Conservation (phyloP, 2,329 filamentous ascomycete species). For the Xylariaceae sp. region DNA sequence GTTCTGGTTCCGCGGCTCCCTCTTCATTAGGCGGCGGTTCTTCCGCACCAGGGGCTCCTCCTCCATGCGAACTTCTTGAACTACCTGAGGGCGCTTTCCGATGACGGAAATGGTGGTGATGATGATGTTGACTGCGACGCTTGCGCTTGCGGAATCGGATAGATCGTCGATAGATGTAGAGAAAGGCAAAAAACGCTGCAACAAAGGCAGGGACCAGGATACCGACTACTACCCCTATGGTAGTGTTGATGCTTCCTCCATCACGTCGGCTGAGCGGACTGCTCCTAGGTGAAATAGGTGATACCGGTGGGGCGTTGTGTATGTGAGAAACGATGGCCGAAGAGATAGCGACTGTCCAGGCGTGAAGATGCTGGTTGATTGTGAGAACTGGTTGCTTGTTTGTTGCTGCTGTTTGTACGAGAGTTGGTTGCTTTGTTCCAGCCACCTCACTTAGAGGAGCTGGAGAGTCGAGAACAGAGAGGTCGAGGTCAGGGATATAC, state of each 20-base stretch:
- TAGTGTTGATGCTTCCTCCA: slow-evolving; percentile 10
- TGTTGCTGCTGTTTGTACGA: slow-evolving; percentile 1
- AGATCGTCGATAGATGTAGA: slow-evolving; percentile 15
- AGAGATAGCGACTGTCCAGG: slow-evolving; percentile 4
- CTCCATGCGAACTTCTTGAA: slow-evolving; percentile 16
- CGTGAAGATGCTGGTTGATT: neutral
- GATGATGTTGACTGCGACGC: slow-evolving; percentile 4
- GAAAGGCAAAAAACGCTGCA: slow-evolving; percentile 10
- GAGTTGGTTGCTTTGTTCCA: slow-evolving; percentile 2
- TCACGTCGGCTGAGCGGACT: slow-evolving; percentile 11
- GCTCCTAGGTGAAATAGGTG: neutral
- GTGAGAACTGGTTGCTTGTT: slow-evolving; percentile 3
- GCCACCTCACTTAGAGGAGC: slow-evolving; percentile 8
- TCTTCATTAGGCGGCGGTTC: neutral
- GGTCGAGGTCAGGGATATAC: slow-evolving; percentile 16
- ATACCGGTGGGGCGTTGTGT: neutral
- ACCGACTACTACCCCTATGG: slow-evolving; percentile 19
- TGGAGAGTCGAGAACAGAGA: slow-evolving; percentile 1
- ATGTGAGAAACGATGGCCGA: neutral
- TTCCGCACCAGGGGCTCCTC: neutral
- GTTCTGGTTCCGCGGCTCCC: slow-evolving; percentile 1
- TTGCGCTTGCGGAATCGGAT: slow-evolving; percentile 8
- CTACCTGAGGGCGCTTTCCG: slow-evolving; percentile 9
- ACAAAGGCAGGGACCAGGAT: slow-evolving; percentile 17
- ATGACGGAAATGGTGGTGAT: neutral